Base-by-base conservation (phyloP, 2,329 filamentous ascomycete species). In the Diatrype stigma region DNA sequence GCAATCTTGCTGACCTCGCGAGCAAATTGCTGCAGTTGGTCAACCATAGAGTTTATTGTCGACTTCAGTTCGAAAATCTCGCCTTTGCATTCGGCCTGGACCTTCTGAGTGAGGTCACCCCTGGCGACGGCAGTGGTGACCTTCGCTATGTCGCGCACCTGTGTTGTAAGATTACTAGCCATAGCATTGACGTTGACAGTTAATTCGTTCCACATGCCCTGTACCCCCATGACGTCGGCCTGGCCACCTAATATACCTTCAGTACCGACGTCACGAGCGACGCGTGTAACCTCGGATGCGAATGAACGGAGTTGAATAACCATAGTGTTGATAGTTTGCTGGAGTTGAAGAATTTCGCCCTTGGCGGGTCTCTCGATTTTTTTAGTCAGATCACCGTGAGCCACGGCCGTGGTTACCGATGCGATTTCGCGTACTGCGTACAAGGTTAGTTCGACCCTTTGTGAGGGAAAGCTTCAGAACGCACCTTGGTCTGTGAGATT, bases 1-100 rank as follows among this genome's bases (percentile, higher is more conserved):
- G 93, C 93, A 64, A 99, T 89, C 71, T 94, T 95, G 35, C 93
- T 97, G 62, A 99, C 94, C 74, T 97, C 93, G 65, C 91, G 89
- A 10, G 94, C 94, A 67, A 97, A 97, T 66, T 96, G 92, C 66
- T 96, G 90, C 51, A 99, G 78, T 70, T 96, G 94, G 69, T 96
- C 94, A 59, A 99, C 93, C 93, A 99, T 99, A 68, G 89, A 94
- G 73, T 99, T 99, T 77, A 97, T 99, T 45, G 94, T 97, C 53
- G 91, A 92, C 73, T 99, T 99, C 65, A 99, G 87, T 74, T 89
- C 90, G 67, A 85, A 88, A 64, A 92, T 97, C 78, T 93, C 94
- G 70, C 88, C 95, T 74, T 86, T 88, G 72, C 89, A 93, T 65
- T 90, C 90, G 54, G 92, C 92, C 70, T 96, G 90, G 37, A 99